Evolutionary conservation across 352 stramenopile genomes (phyloP).

Genomic region (Globisporangium spiculum): DNA sequence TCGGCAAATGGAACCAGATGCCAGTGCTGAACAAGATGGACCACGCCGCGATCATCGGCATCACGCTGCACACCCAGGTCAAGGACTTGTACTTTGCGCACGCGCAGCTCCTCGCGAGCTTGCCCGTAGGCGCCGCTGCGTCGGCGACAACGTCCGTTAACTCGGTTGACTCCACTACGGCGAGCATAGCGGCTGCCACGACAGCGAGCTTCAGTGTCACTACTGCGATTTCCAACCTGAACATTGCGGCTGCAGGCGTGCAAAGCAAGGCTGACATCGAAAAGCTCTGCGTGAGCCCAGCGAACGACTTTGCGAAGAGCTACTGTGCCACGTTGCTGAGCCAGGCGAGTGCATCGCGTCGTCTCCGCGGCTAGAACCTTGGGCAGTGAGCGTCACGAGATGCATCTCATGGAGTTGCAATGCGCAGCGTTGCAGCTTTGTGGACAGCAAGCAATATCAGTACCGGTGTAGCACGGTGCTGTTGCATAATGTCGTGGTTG

Average conservation of each 20-base stretch:
- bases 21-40: slow-evolving; percentile 21
- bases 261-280: not conserved
- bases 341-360: not conserved
- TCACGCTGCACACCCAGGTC: slow-evolving; percentile 25
- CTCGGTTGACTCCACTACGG: not conserved
- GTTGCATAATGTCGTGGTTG: not conserved
- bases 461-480: not conserved
- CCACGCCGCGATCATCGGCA: slow-evolving; percentile 25
- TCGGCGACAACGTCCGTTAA: not conserved
- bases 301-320: slow-evolving; percentile 4
- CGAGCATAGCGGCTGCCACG: not conserved
- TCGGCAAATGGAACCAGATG: slow-evolving; percentile 29
- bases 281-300: slow-evolving; percentile 1
- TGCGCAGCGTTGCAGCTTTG: not conserved
- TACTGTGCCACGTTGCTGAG: not conserved
- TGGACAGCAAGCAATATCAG: not conserved
- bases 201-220: slow-evolving; percentile 1
- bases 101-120: slow-evolving; percentile 15
- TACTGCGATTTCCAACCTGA: not conserved
- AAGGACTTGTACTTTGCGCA: slow-evolving; percentile 22
- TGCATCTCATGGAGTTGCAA: not conserved
- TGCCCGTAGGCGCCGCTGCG: not conserved
- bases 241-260: not conserved
- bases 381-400: no score
- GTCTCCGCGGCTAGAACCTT: not conserved